These are phyloP conservation scores for Cryptosporidium meleagridis DNA, from an alignment of 169 alveolate species.

Conservation along the genomic window DNA sequence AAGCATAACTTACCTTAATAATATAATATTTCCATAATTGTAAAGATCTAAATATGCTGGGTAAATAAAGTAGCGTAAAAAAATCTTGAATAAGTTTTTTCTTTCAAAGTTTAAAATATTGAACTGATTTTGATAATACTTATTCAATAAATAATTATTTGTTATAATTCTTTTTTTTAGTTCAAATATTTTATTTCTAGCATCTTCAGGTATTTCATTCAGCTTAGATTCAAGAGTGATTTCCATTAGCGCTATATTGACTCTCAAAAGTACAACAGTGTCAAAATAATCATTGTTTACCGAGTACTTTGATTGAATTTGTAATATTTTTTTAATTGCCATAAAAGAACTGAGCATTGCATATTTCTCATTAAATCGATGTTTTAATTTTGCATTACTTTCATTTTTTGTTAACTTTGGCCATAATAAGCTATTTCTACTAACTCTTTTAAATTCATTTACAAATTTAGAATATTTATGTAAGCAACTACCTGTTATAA, in stretches of 20 bases:
- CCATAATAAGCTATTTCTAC: slow-evolving; percentile 50
- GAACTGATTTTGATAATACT: neutral
- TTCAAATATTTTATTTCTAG: slow-evolving; percentile 1
- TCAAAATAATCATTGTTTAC: slow-evolving; percentile 18
- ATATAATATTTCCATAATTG: slow-evolving; percentile 26
- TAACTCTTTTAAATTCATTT: slow-evolving; percentile 24
- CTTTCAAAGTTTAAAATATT: neutral
- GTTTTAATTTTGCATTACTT: neutral
- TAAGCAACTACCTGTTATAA: slow-evolving; percentile 33
- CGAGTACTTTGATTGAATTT: slow-evolving; percentile 2
- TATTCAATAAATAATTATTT: neutral
- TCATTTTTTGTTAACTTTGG: slow-evolving; percentile 19
- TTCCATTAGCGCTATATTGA: neutral
- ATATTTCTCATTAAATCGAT: slow-evolving; percentile 28
- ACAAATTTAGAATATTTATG: slow-evolving; percentile 15
- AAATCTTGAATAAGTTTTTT: neutral
- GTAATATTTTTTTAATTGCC: slow-evolving; percentile 41
- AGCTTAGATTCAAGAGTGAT: neutral
- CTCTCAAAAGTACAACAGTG: neutral
- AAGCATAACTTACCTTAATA: slow-evolving; percentile 42
- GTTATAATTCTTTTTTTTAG: slow-evolving; percentile 24
- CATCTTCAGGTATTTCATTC: slow-evolving; percentile 11
- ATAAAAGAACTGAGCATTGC: slow-evolving; percentile 16
- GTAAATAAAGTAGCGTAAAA: slow-evolving; percentile 14
- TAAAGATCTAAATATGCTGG: slow-evolving; percentile 42